These are phyloP conservation scores for Schizothecium vesticola DNA, from an alignment of 495 filamentous ascomycete genomes.

Conservation along the genomic window DNA sequence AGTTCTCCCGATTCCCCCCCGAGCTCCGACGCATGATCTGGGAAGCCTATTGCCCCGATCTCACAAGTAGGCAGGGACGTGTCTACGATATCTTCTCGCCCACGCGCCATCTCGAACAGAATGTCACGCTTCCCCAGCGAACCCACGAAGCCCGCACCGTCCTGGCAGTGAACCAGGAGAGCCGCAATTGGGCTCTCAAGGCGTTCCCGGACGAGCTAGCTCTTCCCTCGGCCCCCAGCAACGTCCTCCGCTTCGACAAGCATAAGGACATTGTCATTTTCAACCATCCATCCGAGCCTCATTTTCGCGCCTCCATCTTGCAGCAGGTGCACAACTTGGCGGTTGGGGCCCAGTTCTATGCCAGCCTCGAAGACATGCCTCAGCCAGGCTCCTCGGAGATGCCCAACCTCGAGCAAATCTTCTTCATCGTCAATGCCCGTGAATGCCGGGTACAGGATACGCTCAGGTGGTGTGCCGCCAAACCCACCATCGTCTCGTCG, in stretches of 20 bases:
- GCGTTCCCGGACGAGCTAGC: conserved; percentile 30
- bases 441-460: neutral
- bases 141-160: conserved; percentile 29
- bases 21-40: conserved; percentile 40
- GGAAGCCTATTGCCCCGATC: conserved; percentile 35
- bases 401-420: conserved; percentile 17
- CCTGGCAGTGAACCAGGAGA: conserved; percentile 29
- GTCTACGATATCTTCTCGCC: conserved; percentile 15
- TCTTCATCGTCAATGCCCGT: neutral
- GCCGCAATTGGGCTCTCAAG: conserved; percentile 28
- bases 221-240: conserved; percentile 7
- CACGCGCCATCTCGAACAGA: neutral
- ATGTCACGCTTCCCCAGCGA: conserved; percentile 11
- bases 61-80: conserved; percentile 23
- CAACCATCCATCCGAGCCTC: neutral
- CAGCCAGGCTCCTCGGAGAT: neutral
- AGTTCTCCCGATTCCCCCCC: conserved; percentile 33
- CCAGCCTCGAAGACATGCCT: neutral
- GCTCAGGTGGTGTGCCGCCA: conserved; percentile 28
- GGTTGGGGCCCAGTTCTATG: neutral
- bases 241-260: conserved; percentile 27
- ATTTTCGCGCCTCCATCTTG: neutral
- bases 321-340: neutral
- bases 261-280: conserved; percentile 29
- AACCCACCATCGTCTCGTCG: conserved; percentile 10